Conservation (phyloP, 805 yeast species). For the Yamadazyma philogaea region DNA sequence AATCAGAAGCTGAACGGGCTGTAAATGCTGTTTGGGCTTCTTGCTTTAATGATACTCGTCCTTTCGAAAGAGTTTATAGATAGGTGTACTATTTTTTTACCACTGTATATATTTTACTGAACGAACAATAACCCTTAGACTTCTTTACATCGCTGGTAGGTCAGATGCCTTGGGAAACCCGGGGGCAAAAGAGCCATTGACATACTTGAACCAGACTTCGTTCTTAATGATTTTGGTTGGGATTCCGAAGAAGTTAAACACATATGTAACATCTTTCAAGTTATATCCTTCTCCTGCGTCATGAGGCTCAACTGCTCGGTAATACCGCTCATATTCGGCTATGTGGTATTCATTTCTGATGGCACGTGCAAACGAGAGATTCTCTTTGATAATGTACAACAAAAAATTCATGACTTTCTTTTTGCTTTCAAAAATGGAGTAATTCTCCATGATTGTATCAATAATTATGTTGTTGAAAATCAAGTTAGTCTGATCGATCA, state of each 20-base stretch:
- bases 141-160: neutral
- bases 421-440: neutral
- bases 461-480: neutral
- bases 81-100: conserved; percentile 18
- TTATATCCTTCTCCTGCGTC: neutral
- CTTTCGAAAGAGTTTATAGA: conserved; percentile 87
- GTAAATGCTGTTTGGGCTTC: conserved; percentile 90
- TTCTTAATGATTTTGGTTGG: neutral
- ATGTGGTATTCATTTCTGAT: neutral
- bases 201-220: neutral
- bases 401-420: neutral
- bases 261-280: neutral
- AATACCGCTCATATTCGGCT: neutral
- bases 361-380: neutral
- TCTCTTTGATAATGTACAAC: conserved; percentile 1
- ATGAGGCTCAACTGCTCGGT: neutral
- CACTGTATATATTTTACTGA: no score
- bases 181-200: conserved; percentile 1
- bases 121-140: no score
- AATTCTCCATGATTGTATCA: neutral
- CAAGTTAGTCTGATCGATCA: neutral
- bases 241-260: neutral
- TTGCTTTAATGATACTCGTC: conserved; percentile 93
- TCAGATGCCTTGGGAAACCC: neutral
- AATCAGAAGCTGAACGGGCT: conserved; percentile 69